Percentiles rank a stretch among this genome's conserved stretches.
phyloP scores from a whole-genome alignment of 2,329 filamentous ascomycete genomes.

The Talaromyces islandicus region DNA sequence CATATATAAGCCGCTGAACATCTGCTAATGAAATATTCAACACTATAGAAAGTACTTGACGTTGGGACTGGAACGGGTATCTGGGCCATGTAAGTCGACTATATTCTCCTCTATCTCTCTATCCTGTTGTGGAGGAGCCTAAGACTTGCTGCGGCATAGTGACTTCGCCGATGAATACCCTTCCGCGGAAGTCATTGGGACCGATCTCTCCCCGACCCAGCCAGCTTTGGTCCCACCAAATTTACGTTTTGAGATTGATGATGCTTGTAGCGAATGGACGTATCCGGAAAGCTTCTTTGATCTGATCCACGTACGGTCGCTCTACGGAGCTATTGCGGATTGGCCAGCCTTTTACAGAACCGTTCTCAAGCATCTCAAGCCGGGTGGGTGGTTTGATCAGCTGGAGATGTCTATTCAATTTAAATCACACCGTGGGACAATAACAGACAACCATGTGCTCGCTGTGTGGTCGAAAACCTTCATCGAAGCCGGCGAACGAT shows the following conservation, averaged over 20 bases:
- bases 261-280: conserved; percentile 20
- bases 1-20: not conserved
- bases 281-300: conserved; percentile 21
- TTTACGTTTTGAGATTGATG: conserved; percentile 16
- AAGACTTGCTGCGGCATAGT: conserved; percentile 2
- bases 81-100: conserved; percentile 7
- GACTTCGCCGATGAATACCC: conserved; percentile 10
- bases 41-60: conserved; percentile 5
- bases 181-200: conserved; percentile 12
- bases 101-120: not conserved
- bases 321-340: conserved; percentile 21
- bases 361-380: conserved; percentile 18
- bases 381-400: conserved; percentile 25
- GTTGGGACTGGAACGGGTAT: conserved; percentile 7
- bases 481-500: conserved; percentile 15
- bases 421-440: conserved; percentile 19
- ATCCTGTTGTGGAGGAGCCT: not conserved
- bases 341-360: conserved; percentile 19
- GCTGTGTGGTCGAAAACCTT: conserved; percentile 13
- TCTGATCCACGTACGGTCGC: conserved; percentile 20
- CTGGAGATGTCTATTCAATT: conserved; percentile 22
- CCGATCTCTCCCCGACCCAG: conserved; percentile 16
- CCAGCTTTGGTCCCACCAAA: conserved; percentile 9
- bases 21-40: not conserved
- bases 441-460: conserved; percentile 14